Evolutionary conservation across 2,329 filamentous ascomycete genomes (phyloP).

Genomic region (Hansfordia pulvinata): DNA sequence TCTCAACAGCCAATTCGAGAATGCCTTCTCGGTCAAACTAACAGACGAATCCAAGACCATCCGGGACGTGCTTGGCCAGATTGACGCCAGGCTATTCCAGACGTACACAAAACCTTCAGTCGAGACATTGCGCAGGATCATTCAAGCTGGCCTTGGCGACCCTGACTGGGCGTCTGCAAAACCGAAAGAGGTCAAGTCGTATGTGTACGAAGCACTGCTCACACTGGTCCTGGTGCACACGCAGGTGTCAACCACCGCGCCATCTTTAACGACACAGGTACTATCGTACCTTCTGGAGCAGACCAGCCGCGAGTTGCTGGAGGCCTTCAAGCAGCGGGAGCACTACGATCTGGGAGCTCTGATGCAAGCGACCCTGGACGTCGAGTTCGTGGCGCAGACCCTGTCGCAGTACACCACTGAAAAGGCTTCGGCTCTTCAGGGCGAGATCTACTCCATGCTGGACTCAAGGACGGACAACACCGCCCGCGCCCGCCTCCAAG

Average conservation of each 20-base stretch:
- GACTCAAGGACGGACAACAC: constrained; percentile 83
- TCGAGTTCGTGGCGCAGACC: constrained; percentile 93
- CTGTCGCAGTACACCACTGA: constrained; percentile 82
- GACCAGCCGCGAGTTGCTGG: constrained; percentile 65
- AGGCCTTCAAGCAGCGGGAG: constrained; percentile 55
- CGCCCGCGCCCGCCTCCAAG: constrained; percentile 66
- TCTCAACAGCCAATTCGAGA: constrained; percentile 87
- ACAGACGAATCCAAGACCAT: constrained; percentile 90
- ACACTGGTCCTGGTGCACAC: constrained; percentile 83
- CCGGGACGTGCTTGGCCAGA: constrained; percentile 77
- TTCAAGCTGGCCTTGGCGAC: constrained; percentile 58
- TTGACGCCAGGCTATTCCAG: constrained; percentile 81
- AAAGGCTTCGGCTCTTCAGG: constrained; percentile 66
- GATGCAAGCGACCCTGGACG: constrained; percentile 94
- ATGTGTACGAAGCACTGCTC: constrained; percentile 80
- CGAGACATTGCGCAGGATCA: constrained; percentile 51
- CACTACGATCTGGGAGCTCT: constrained; percentile 67
- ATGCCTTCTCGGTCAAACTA: constrained; percentile 83
- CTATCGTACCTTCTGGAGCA: constrained; percentile 80
- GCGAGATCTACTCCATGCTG: constrained; percentile 81
- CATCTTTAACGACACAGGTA: constrained; percentile 65
- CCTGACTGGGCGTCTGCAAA: constrained; percentile 57
- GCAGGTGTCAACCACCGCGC: constrained; percentile 69
- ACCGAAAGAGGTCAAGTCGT: constrained; percentile 68
- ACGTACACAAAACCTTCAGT: constrained; percentile 77